Base-by-base conservation (phyloP, 495 filamentous ascomycete species). In the Talaromyces trachyspermus region DNA sequence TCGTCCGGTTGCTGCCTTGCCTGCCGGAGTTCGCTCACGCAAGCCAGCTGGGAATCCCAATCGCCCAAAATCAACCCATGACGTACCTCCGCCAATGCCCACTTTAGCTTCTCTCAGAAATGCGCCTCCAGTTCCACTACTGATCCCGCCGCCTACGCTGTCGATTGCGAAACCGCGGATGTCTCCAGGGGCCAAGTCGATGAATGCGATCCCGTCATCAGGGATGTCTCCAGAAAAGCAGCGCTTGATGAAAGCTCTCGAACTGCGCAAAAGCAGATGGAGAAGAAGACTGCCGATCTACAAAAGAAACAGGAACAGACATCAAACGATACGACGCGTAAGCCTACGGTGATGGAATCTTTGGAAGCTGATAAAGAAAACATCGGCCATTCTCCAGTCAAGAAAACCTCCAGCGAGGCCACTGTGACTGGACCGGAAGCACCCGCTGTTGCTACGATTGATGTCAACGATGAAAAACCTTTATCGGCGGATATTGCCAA, bases 241-340 rank as follows among this genome's bases (percentile, higher is more conserved):
- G 54, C 77, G 89, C 51, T 70, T 98, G 49, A 86, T 95, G 88
- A 95, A 91, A 69, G 91, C 92, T 4, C 73, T 96, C 61, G 85
- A 97, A 54, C 68, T 96, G 36, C 76, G 92, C 30, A 89, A 88
- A 63, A 88, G 57, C 81, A 86, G 53, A 71, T 80, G 72, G 76
- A 66, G 14, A 74, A 66, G 46, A 57, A 60, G 30, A 58, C 62
- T n/a, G 59, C 64, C 22, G 59, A 64, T 10, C 42, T 36, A 15
- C 51, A 29, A 44, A 57, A 49, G 32, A 68, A 61, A 48, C 60
- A 55, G 32, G 62, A 52, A 33, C 54, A 68, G 36, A 44, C 49
- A 18, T 30, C 24, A 49, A n/a, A 39, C 26, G 27, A 49, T 20
- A 33, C 37, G 7, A 32, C 47, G 33, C 45, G 45, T 2, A 38